phyloP scores from a whole-genome alignment of 2,329 filamentous ascomycete species.

The Ophiostoma sp. region DNA sequence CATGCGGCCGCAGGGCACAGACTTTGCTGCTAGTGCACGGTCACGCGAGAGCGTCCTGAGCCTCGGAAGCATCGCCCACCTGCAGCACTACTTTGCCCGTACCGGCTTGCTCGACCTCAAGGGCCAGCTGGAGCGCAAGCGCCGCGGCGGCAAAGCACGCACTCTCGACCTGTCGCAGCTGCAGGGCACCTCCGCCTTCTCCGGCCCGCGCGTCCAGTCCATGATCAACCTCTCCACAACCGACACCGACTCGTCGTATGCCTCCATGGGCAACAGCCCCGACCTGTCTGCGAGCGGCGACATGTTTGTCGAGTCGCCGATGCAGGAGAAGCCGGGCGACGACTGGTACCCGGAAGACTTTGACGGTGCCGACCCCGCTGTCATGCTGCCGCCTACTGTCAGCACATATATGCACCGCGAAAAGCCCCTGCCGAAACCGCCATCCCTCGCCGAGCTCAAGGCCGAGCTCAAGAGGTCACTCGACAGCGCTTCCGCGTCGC shows the following conservation, averaged over 20 bases:
- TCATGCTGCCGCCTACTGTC: conserved; percentile 92
- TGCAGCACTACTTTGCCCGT: conserved; percentile 97
- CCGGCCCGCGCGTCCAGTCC: conserved; percentile 15
- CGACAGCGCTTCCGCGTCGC: conserved; percentile 60
- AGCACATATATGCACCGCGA: conserved; percentile 90
- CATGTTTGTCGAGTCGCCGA: conserved; percentile 44
- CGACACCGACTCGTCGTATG: conserved; percentile 44
- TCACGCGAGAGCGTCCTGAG: conserved; percentile 94
- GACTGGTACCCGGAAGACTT: conserved; percentile 51
- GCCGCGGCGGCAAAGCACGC: conserved; percentile 47
- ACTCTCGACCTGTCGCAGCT: conserved; percentile 55
- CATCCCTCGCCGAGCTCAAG: conserved; percentile 74
- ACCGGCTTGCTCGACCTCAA: conserved; percentile 92
- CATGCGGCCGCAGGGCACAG: conserved; percentile 77
- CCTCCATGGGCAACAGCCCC: conserved; percentile 55
- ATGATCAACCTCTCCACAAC: conserved; percentile 18
- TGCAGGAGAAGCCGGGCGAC: conserved; percentile 38
- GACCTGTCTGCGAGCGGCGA: conserved; percentile 44
- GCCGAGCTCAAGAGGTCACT: conserved; percentile 61
- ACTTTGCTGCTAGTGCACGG: conserved; percentile 85
- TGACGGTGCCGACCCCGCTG: conserved; percentile 57
- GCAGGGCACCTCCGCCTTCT: conserved; percentile 33
- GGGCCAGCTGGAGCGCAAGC: conserved; percentile 70
- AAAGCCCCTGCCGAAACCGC: conserved; percentile 75
- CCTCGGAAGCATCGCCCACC: conserved; percentile 89